Conservation (phyloP, 2,329 filamentous ascomycete genomes). For the Exophiala bonariae region DNA sequence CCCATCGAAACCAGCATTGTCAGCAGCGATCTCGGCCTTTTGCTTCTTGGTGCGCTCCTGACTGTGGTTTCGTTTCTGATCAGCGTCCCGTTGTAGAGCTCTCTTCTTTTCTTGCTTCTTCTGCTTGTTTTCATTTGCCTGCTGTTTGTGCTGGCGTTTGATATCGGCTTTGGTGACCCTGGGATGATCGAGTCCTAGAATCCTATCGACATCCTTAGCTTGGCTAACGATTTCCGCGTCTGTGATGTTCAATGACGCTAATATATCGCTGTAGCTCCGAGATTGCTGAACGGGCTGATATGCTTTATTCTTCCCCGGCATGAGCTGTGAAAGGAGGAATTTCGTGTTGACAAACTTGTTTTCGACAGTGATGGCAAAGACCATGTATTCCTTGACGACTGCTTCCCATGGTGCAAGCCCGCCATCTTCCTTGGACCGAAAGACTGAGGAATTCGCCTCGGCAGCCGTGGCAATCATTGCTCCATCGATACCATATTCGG, state of each 20-base stretch:
- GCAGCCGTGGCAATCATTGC: constrained; percentile 97
- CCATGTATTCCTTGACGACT: constrained; percentile 74
- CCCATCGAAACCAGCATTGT: constrained; percentile 27
- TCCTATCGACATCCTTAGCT: constrained; percentile 66
- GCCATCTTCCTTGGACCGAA: constrained; percentile 68
- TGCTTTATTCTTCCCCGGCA: constrained; percentile 72
- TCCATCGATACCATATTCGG: constrained; percentile 83
- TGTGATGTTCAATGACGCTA: constrained; percentile 64
- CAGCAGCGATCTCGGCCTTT: constrained; percentile 26
- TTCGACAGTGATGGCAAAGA: constrained; percentile 70
- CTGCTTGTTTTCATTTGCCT: constrained; percentile 21
- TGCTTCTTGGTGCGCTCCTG: constrained; percentile 23
- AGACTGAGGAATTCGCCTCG: constrained; percentile 88
- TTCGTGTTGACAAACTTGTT: constrained; percentile 94
- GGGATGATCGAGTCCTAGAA: constrained; percentile 57
- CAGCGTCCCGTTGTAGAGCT: constrained; percentile 8
- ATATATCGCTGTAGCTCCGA: constrained; percentile 71
- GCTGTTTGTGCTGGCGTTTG: constrained; percentile 26
- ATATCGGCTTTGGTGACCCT: constrained; percentile 31
- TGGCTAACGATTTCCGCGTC: constrained; percentile 55
- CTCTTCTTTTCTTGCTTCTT: constrained; percentile 23
- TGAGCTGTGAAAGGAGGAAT: constrained; percentile 79
- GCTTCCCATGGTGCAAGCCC: constrained; percentile 73
- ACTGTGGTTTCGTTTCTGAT: constrained; percentile 6
- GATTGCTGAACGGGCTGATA: constrained; percentile 63